A percentile compares a stretch with the other conserved stretches of the same genome.
phyloP scores from a whole-genome alignment of 2,329 filamentous ascomycete genomes.

The Hymenoscyphus scutula region DNA sequence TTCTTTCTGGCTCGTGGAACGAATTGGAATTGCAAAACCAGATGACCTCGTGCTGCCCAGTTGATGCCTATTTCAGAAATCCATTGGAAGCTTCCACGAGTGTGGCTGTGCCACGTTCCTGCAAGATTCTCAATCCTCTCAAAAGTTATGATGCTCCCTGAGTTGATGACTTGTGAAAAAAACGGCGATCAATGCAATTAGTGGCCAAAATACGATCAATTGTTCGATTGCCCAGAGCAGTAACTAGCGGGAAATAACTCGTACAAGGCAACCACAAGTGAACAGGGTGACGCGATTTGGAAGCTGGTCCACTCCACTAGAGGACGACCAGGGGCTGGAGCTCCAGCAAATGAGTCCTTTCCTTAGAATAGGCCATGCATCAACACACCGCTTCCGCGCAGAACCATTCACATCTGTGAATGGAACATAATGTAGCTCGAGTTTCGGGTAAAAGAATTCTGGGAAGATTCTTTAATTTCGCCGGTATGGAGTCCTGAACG shows the following conservation, averaged over 20 bases:
- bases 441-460: background rate
- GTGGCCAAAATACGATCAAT: background rate
- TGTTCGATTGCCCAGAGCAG: background rate
- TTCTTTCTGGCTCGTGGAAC: background rate
- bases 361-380: background rate
- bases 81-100: background rate
- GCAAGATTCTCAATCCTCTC: background rate
- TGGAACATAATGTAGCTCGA: background rate
- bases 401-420: background rate
- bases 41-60: background rate
- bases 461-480: background rate
- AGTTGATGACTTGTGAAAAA: background rate
- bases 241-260: background rate
- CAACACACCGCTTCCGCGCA: background rate
- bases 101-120: slow-evolving; percentile 1
- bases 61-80: background rate
- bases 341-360: background rate
- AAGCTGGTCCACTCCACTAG: background rate
- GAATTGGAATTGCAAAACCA: background rate
- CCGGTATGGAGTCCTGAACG: background rate
- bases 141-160: too few relatives aligned
- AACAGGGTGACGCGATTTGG: background rate
- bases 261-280: slow-evolving; percentile 2
- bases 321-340: background rate
- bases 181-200: background rate